Conservation (phyloP, 805 yeast species). For the Jamesozyma hellenica region DNA sequence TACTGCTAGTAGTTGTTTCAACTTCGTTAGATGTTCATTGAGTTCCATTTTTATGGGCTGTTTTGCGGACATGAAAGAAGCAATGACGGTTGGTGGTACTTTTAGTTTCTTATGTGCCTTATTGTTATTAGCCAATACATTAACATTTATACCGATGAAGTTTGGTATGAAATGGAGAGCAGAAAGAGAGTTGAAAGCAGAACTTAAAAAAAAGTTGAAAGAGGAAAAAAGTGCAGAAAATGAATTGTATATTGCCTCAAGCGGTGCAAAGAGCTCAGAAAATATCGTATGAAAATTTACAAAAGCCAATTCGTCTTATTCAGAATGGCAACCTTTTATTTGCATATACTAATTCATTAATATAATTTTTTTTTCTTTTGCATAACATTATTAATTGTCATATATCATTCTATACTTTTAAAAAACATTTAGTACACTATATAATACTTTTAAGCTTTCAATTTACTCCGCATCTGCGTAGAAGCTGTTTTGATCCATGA, state of each 20-base stretch:
- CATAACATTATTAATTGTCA: background rate
- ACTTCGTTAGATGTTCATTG: constrained; percentile 57
- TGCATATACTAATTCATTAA: background rate
- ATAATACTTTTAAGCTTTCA: too few relatives aligned
- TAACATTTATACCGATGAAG: constrained; percentile 29
- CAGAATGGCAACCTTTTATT: background rate
- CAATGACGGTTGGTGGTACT: constrained; percentile 63
- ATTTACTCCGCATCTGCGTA: too few relatives aligned
- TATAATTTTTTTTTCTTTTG: background rate
- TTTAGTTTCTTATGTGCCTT: constrained; percentile 58
- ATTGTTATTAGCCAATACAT: constrained; percentile 24
- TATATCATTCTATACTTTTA: too few relatives aligned
- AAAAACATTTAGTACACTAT: too few relatives aligned
- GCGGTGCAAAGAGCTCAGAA: too few relatives aligned
- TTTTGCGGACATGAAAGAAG: constrained; percentile 45
- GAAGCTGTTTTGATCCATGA: too few relatives aligned
- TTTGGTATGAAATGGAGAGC: constrained; percentile 31
- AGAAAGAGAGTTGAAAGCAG: constrained; percentile 17
- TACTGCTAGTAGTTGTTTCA: constrained; percentile 61
- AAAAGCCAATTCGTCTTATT: too few relatives aligned
- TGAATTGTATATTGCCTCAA: background rate
- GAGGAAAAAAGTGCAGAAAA: background rate
- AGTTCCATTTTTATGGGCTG: constrained; percentile 66
- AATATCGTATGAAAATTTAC: too few relatives aligned
- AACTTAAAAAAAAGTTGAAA: constrained; percentile 3